Percentiles rank a stretch among this genome's conserved stretches.
Conservation (phyloP, 257 asterid species). For the Haberlea rhodopensis region DNA sequence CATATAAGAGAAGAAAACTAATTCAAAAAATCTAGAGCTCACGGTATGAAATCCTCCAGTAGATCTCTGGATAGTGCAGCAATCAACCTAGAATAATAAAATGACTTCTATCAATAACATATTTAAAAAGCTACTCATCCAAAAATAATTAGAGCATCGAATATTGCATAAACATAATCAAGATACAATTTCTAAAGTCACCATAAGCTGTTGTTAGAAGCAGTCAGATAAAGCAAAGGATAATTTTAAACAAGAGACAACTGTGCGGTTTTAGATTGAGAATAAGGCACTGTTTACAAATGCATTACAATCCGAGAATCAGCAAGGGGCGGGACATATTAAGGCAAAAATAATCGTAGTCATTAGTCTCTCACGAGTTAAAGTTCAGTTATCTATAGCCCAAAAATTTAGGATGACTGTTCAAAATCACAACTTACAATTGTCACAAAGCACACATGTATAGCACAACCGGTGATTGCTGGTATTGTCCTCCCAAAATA, state of each 20-base stretch:
- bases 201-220: slow-evolving; percentile 3
- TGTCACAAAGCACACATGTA: neutral
- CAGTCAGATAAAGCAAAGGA: neutral
- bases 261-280: neutral
- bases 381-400: too few relatives aligned
- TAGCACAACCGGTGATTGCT: neutral
- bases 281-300: neutral
- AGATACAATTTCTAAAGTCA: neutral
- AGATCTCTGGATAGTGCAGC: slow-evolving; percentile 90
- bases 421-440: neutral
- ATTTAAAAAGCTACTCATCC: slow-evolving; percentile 8
- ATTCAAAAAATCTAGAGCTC: slow-evolving; percentile 39
- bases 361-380: too few relatives aligned
- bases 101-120: slow-evolving; percentile 11
- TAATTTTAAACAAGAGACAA: slow-evolving; percentile 1
- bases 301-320: neutral
- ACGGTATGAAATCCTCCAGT: slow-evolving; percentile 74
- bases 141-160: slow-evolving; percentile 1
- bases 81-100: slow-evolving; percentile 55
- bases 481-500: neutral
- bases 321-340: too few relatives aligned
- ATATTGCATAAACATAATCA: slow-evolving; percentile 12
- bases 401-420: too few relatives aligned
- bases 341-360: too few relatives aligned
- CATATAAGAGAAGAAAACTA: slow-evolving; percentile 9